Base-by-base conservation (phyloP, 2,329 filamentous ascomycete species). In the Aspergillus sojae region DNA sequence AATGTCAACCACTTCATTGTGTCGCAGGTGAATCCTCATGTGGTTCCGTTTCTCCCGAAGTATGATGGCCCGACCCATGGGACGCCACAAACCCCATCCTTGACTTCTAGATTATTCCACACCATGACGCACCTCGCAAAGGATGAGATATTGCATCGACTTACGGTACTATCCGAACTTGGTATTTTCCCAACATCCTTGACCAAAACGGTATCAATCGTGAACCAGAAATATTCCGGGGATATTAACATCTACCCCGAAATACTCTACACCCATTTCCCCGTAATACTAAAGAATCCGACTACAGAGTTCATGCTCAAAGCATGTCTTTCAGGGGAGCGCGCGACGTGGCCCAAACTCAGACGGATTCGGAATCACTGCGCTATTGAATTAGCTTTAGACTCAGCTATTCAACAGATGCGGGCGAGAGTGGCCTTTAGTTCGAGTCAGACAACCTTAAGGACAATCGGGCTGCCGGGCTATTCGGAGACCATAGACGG, bases 1-100 rank as follows among this genome's bases (percentile, higher is more conserved):
- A 97, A 97, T 73, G 94, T 97, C 75, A 97, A 97, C 73, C 94
- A 97, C 75, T 97, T 97, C 74, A 97, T 98, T 69, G 94, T 97
- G 21, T 97, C 93, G 0, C 94, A 98, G 75, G 93, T 97, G 57
- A 98, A 98, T 71, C 94, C 94, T 0, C 94, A 98, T 71, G 92
- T 97, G 10, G 88, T 96, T 0, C 92, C 93, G 0, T 97, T 98
- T 71, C 81, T 97, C 19, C 83, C 87, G 19, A 91, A 89, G 68
- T 91, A 96, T 62, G 91, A 93, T 65, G 84, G 73, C 74, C 67
- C 71, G 32, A 70, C 64, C 21, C 65, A 61, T 43, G 64, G 71
- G 60, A 71, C 60, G 62, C 74, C 73, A 11, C 72, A 78, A 76
- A 34, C 68, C 70, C 32, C 72, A 69, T 21, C 67, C 75, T 14